Percentiles rank a stretch among this genome's conserved stretches.
phyloP scores from a whole-genome alignment of 768 basidiomycete species.

The Tylopilus vinaceipallidus region DNA sequence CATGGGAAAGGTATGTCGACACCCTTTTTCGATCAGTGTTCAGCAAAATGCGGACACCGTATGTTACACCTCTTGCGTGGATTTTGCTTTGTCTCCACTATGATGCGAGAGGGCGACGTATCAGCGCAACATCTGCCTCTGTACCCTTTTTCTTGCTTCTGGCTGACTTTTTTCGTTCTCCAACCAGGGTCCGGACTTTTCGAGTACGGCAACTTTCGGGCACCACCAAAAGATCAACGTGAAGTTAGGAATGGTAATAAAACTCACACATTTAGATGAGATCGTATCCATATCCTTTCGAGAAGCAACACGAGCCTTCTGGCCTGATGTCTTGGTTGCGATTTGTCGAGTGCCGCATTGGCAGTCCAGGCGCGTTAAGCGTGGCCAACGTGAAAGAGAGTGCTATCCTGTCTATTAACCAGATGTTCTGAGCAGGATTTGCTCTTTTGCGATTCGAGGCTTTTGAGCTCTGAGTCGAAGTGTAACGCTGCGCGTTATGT shows the following conservation, averaged over 20 bases:
- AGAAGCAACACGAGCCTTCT: constrained; percentile 1
- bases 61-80: constrained; percentile 3
- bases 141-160: neutral
- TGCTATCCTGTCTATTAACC: constrained; percentile 11
- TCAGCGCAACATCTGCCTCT: constrained; percentile 4
- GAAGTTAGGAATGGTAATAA: constrained; percentile 69
- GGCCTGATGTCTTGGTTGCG: neutral
- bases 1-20: constrained; percentile 38
- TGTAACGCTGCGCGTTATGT: neutral
- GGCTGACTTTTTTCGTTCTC: constrained; percentile 8
- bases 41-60: neutral
- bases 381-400: constrained; percentile 1
- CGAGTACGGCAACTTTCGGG: constrained; percentile 57
- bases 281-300: constrained; percentile 10
- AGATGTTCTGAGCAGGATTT: constrained; percentile 24
- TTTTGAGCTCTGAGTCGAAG: neutral
- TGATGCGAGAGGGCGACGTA: constrained; percentile 3
- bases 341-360: constrained; percentile 4
- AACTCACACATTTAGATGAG: constrained; percentile 64
- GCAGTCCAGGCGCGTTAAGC: constrained; percentile 10
- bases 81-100: constrained; percentile 4
- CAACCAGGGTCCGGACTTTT: constrained; percentile 38
- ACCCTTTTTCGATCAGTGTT: constrained; percentile 1
- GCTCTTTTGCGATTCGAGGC: constrained; percentile 16
- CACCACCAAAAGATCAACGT: constrained; percentile 61